These are phyloP conservation scores for Calocybe gambosa DNA, from an alignment of 1,284 basidiomycete genomes.

Conservation along the genomic window DNA sequence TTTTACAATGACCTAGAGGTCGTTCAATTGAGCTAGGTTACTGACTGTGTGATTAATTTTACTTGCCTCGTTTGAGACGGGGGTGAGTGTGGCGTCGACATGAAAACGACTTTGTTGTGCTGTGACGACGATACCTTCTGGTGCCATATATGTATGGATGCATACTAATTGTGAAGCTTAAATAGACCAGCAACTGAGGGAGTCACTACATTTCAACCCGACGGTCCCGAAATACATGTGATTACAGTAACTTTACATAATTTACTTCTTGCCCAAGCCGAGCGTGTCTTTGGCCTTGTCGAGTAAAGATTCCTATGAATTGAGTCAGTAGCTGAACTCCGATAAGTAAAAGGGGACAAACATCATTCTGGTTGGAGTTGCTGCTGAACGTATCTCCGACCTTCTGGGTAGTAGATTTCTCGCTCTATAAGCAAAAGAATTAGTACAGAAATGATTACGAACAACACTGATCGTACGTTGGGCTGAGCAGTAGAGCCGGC, in stretches of 20 bases:
- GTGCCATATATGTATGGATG: constrained; percentile 10
- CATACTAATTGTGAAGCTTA: neutral
- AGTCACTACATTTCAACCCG: too few relatives aligned
- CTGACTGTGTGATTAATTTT: too few relatives aligned
- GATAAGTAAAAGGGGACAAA: constrained; percentile 14
- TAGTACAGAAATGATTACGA: neutral
- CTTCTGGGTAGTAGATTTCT: constrained; percentile 41
- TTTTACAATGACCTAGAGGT: constrained; percentile 20
- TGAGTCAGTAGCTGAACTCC: neutral
- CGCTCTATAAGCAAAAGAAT: constrained; percentile 24
- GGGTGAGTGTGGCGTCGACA: constrained; percentile 16
- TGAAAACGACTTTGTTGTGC: constrained; percentile 21
- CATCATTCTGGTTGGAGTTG: constrained; percentile 36
- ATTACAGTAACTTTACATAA: too few relatives aligned
- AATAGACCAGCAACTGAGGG: too few relatives aligned
- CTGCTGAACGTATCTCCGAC: constrained; percentile 37
- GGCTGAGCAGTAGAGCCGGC: constrained; percentile 37
- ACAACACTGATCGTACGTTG: constrained; percentile 25
- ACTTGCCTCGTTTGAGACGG: constrained; percentile 17
- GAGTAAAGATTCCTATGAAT: constrained; percentile 32
- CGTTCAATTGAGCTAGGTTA: too few relatives aligned
- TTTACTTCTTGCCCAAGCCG: constrained; percentile 35
- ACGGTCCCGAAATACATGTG: too few relatives aligned
- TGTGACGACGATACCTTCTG: constrained; percentile 15
- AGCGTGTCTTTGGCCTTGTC: constrained; percentile 48